Percentiles rank a stretch among this genome's conserved stretches.
These are phyloP conservation scores for Globisporangium acanthophoron DNA, from an alignment of 352 stramenopile genomes.

Conservation along the genomic window DNA sequence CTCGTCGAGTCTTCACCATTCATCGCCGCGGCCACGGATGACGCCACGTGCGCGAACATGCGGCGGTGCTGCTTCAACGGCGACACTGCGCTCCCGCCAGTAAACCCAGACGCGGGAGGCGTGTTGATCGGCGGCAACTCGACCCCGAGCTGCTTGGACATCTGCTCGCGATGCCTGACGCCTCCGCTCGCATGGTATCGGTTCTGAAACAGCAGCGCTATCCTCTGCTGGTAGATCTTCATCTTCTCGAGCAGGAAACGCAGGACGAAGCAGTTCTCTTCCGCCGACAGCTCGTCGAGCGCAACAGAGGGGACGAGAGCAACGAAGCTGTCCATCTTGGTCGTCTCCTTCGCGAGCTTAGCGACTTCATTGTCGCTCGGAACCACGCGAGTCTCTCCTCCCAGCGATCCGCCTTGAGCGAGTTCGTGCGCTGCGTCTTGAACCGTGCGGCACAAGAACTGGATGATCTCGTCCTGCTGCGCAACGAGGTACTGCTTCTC, in stretches of 20 bases:
- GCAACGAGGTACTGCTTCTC: conserved; percentile 56
- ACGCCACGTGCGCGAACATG: conserved; percentile 32
- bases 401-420: neutral
- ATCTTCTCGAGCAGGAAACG: conserved; percentile 65
- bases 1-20: conserved; percentile 3
- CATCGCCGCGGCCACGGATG: conserved; percentile 18
- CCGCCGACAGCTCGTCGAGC: conserved; percentile 48
- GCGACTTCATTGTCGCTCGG: conserved; percentile 9
- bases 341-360: conserved; percentile 20
- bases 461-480: conserved; percentile 59
- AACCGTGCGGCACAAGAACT: conserved; percentile 44
- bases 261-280: conserved; percentile 40
- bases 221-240: conserved; percentile 46
- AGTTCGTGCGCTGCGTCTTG: conserved; percentile 22
- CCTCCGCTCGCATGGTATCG: neutral
- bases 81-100: conserved; percentile 11
- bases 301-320: conserved; percentile 25
- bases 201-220: conserved; percentile 34
- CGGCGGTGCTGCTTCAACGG: conserved; percentile 45
- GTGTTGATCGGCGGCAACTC: conserved; percentile 46
- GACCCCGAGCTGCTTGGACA: conserved; percentile 48
- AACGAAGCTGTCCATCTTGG: conserved; percentile 34
- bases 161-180: conserved; percentile 14
- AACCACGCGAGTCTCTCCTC: neutral
- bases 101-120: conserved; percentile 1